A percentile compares a stretch with the other conserved stretches of the same genome.
These are phyloP conservation scores for Flaveria linearis DNA, from an alignment of 129 eudicot genomes.

Conservation along the genomic window DNA sequence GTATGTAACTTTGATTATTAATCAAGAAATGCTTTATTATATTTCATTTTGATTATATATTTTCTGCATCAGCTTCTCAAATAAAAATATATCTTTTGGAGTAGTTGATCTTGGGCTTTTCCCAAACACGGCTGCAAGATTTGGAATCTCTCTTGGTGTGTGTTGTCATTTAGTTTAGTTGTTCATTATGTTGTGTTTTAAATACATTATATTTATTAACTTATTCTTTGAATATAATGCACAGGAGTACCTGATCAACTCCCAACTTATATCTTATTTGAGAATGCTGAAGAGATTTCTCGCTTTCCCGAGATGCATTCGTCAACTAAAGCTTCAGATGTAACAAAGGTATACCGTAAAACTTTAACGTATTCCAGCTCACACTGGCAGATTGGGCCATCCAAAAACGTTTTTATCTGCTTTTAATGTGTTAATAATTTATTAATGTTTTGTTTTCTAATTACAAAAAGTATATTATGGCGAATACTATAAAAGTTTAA, in stretches of 20 bases:
- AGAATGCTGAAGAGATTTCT: conserved; percentile 57
- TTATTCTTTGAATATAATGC: conserved; percentile 15
- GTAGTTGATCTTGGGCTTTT: conserved; percentile 92
- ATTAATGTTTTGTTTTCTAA: not conserved
- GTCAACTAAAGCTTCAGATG: conserved; percentile 47
- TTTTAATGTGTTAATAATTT: not conserved
- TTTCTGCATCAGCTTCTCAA: conserved; percentile 66
- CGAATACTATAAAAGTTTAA: not conserved
- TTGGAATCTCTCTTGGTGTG: conserved; percentile 76
- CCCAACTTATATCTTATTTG: conserved; percentile 77
- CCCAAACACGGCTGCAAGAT: conserved; percentile 84
- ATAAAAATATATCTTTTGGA: conserved; percentile 77
- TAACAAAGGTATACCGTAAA: conserved; percentile 62
- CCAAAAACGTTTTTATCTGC: not conserved
- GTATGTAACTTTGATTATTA: conserved; percentile 23
- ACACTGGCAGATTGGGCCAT: too few relatives aligned
- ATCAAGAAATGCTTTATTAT: not conserved
- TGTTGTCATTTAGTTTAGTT: conserved; percentile 5
- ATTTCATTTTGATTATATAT: not conserved
- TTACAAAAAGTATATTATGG: not conserved
- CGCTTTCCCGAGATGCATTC: conserved; percentile 66
- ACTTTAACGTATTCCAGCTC: not conserved
- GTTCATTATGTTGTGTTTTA: conserved; percentile 8
- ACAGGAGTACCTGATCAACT: conserved; percentile 70
- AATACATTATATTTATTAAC: not conserved